Conservation (phyloP, 192 early-diverging fungal genomes). For the Physocladia obscura region DNA sequence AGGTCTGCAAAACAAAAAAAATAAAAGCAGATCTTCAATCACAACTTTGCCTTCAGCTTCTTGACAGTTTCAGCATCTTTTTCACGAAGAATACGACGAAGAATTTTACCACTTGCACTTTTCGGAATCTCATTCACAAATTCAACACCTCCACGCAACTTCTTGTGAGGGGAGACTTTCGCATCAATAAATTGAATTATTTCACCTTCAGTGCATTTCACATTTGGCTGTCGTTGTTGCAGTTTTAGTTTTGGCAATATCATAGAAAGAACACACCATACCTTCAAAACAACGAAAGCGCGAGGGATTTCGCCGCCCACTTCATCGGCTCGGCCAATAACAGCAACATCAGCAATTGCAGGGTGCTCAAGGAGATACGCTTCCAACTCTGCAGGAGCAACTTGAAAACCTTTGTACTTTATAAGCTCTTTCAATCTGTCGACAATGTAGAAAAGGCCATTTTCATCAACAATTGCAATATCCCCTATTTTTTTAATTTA, state of each 20-base stretch:
- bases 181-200: slow-evolving; percentile 56
- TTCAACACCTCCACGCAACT: slow-evolving; percentile 71
- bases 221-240: slow-evolving; percentile 35
- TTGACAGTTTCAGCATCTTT: slow-evolving; percentile 51
- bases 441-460: slow-evolving; percentile 64
- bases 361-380: slow-evolving; percentile 68
- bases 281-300: slow-evolving; percentile 73
- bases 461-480: slow-evolving; percentile 63
- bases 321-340: slow-evolving; percentile 41
- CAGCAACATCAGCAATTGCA: slow-evolving; percentile 57
- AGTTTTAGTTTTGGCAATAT: slow-evolving; percentile 46
- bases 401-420: slow-evolving; percentile 80
- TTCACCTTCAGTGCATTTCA: slow-evolving; percentile 43
- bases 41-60: slow-evolving; percentile 31
- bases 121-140: slow-evolving; percentile 75
- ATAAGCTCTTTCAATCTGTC: slow-evolving; percentile 84
- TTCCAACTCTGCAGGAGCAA: slow-evolving; percentile 83
- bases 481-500: no score
- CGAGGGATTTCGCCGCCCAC: slow-evolving; percentile 69
- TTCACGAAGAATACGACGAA: slow-evolving; percentile 68
- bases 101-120: slow-evolving; percentile 80
- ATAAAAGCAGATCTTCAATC: no score
- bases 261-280: not conserved
- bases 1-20: no score
- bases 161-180: slow-evolving; percentile 74